Conservation (phyloP, 768 basidiomycete species). For the Leccinum longicurvipes region DNA sequence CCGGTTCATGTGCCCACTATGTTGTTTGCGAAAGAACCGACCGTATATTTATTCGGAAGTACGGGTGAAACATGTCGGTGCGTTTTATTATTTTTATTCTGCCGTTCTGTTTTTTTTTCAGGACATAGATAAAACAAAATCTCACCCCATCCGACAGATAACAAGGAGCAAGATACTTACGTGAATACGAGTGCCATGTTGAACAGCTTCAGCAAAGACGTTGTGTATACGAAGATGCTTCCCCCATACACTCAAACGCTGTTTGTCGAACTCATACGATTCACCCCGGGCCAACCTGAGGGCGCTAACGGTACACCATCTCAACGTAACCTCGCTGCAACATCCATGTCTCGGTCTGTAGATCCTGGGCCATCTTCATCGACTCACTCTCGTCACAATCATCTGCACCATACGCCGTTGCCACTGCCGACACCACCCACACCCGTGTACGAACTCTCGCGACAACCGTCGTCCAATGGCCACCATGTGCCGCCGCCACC, state of each 20-base stretch:
- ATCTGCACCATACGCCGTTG: slow-evolving; percentile 29
- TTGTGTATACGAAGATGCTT: slow-evolving; percentile 65
- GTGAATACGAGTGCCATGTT: slow-evolving; percentile 74
- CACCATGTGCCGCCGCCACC: slow-evolving; percentile 35
- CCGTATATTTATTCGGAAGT: slow-evolving; percentile 74
- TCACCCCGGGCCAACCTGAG: slow-evolving; percentile 34
- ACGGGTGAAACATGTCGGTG: slow-evolving; percentile 63
- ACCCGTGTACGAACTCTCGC: slow-evolving; percentile 31
- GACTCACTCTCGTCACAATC: slow-evolving; percentile 28
- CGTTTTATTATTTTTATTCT: slow-evolving; percentile 20
- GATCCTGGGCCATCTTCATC: slow-evolving; percentile 33
- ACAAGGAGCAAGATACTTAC: slow-evolving; percentile 53
- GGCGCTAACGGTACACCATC: slow-evolving; percentile 14
- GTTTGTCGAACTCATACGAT: slow-evolving; percentile 68
- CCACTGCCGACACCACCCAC: slow-evolving; percentile 34
- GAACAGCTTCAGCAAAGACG: slow-evolving; percentile 66
- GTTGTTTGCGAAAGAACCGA: slow-evolving; percentile 71
- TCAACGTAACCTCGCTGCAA: slow-evolving; percentile 13
- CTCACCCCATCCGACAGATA: slow-evolving; percentile 33
- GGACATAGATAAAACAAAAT: not conserved
- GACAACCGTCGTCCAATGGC: slow-evolving; percentile 31
- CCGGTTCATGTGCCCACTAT: slow-evolving; percentile 72
- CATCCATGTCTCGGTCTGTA: slow-evolving; percentile 19
- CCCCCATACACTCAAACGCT: slow-evolving; percentile 63
- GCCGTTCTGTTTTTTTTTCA: not conserved